A percentile compares a stretch with the other conserved stretches of the same genome.
phyloP scores from a whole-genome alignment of 78 protist species.

The Speleostelium caveatum region DNA sequence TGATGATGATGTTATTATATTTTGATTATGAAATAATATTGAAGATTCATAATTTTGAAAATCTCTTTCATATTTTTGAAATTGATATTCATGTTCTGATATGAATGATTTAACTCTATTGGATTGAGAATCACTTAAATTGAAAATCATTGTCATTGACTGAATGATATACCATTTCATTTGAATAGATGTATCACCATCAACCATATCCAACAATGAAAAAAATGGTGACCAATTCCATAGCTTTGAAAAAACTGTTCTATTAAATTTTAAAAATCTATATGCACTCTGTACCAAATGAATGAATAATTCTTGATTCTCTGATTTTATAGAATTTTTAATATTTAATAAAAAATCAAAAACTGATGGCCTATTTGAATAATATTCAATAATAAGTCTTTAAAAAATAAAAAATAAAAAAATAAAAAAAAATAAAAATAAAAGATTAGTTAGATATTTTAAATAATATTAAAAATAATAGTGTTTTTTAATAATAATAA shows the following conservation, averaged over 20 bases:
- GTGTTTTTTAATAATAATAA: no score
- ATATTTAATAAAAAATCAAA: slow-evolving; percentile 22
- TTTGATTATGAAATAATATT: slow-evolving; percentile 25
- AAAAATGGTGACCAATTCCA: slow-evolving; percentile 81
- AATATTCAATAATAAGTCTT: slow-evolving; percentile 49
- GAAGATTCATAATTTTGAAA: slow-evolving; percentile 35
- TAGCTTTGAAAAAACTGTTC: slow-evolving; percentile 27
- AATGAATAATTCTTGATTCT: slow-evolving; percentile 33
- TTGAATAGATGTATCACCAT: background rate
- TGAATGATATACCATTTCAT: slow-evolving; percentile 67
- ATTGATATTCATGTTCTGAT: background rate
- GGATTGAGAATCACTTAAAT: slow-evolving; percentile 25
- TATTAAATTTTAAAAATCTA: slow-evolving; percentile 47
- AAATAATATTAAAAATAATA: no score
- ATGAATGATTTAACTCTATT: slow-evolving; percentile 52
- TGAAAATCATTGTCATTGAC: slow-evolving; percentile 44
- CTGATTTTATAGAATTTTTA: slow-evolving; percentile 18
- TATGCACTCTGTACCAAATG: slow-evolving; percentile 48
- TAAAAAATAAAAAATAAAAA: background rate
- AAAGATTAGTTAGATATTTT: background rate
- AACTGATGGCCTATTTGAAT: slow-evolving; percentile 6
- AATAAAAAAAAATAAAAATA: background rate
- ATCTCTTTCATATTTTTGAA: slow-evolving; percentile 18
- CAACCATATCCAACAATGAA: slow-evolving; percentile 31
- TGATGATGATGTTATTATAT: background rate